Conservation (phyloP, 2,329 filamentous ascomycete genomes). For the Colletotrichum sp. region DNA sequence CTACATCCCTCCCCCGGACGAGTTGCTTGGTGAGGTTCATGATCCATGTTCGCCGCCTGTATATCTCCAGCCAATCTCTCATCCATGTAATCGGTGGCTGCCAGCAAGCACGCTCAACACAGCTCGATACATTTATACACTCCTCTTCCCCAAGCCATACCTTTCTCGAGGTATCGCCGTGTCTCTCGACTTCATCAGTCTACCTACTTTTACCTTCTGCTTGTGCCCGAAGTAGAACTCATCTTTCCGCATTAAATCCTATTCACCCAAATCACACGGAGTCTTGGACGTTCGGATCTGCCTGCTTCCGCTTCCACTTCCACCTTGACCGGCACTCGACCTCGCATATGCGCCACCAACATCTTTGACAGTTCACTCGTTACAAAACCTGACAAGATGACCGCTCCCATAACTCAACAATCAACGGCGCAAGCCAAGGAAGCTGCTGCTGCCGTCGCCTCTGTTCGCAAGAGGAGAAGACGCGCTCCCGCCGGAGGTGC, state of each 20-base stretch:
- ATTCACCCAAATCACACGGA: not conserved
- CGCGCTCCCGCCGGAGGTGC: slow-evolving; percentile 88
- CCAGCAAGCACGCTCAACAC: slow-evolving; percentile 11
- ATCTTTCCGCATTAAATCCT: not conserved
- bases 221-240: not conserved
- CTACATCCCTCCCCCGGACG: slow-evolving; percentile 15
- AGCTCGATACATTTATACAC: slow-evolving; percentile 22
- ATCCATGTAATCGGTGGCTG: slow-evolving; percentile 22
- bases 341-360: slow-evolving; percentile 5
- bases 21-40: slow-evolving; percentile 11
- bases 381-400: slow-evolving; percentile 14
- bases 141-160: slow-evolving; percentile 20
- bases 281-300: not conserved
- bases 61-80: slow-evolving; percentile 24
- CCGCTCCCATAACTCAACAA: slow-evolving; percentile 22
- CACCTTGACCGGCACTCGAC: not conserved
- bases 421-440: slow-evolving; percentile 50
- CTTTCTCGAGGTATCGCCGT: not conserved
- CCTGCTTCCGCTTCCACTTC: not conserved
- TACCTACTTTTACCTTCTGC: not conserved
- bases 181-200: slow-evolving; percentile 13
- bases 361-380: not conserved
- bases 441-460: slow-evolving; percentile 45
- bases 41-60: slow-evolving; percentile 20
- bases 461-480: slow-evolving; percentile 77